These are phyloP conservation scores for Boehmeria nivea DNA, from an alignment of 306 rosid species.

Conservation along the genomic window DNA sequence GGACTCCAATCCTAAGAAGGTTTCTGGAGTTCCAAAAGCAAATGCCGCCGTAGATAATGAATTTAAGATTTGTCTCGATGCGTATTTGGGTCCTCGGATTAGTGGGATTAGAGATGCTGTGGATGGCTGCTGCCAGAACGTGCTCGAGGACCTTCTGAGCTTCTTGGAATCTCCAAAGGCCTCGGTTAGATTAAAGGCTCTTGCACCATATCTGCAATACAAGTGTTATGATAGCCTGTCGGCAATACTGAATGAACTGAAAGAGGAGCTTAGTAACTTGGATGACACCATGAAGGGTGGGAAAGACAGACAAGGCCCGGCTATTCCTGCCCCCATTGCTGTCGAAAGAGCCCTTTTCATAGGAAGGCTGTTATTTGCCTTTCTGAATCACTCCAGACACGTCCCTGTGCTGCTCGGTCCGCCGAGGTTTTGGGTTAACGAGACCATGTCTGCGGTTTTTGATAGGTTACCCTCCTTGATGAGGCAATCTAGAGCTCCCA, in stretches of 20 bases:
- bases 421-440: conserved; percentile 77
- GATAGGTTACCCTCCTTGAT: conserved; percentile 57
- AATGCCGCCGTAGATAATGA: conserved; percentile 51
- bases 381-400: conserved; percentile 79
- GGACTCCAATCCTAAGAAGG: conserved; percentile 56
- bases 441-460: conserved; percentile 36
- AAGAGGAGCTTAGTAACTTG: conserved; percentile 54
- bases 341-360: conserved; percentile 83
- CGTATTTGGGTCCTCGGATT: conserved; percentile 81
- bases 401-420: conserved; percentile 83
- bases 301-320: conserved; percentile 29
- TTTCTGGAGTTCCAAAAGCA: conserved; percentile 18
- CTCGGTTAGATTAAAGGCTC: conserved; percentile 62
- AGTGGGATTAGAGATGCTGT: conserved; percentile 73
- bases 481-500: conserved; percentile 53
- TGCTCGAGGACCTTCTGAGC: conserved; percentile 71
- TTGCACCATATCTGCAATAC: conserved; percentile 71
- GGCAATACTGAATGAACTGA: conserved; percentile 51
- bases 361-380: conserved; percentile 87
- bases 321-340: conserved; percentile 38
- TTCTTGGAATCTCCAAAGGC: conserved; percentile 97
- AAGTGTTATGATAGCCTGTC: conserved; percentile 71
- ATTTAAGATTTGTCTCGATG: conserved; percentile 60
- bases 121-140: conserved; percentile 65
- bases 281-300: conserved; percentile 42